Evolutionary conservation across 371 early-diverging fungal genomes (phyloP), one percentile per base, ranked within the genome.

Genomic region (Apophysomyces elegans): DNA sequence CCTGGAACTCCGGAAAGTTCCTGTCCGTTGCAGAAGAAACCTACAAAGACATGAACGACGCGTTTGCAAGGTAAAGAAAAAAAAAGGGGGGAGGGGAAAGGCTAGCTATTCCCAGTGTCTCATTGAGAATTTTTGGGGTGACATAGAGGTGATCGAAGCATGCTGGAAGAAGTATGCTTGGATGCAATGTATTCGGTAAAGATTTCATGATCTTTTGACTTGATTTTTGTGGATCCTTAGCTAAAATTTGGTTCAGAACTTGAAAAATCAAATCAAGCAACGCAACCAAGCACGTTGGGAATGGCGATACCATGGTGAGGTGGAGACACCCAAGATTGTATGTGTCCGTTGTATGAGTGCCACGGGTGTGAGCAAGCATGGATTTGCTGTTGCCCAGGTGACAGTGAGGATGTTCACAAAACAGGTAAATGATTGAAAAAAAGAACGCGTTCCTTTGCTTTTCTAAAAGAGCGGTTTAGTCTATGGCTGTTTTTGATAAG

Each of bases 1-100:
- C 78, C 21, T 83, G 84, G 84, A 78, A 83, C 50, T 79, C 84
- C 36, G 70, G 64, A 14, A 74, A 77, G 37, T 87, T 87, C 68
- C 65, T 87, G 73, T 71, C 78, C 21, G 71, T 81, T 60, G 90
- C 90, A 0, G 86, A 87, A 64, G 83, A 83, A 59, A 80, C 87
- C 8, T 89, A 89, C 72, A 85, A 84, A 59, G 78, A 80, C 56
- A 90, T 91, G 91, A 91, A 91, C 63, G 87, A 85, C 70, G 89
- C 90, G 7, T 91, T 87, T 70, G 89, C 91, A 36, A 78, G 83
- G 79, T 84, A 73, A 26, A 43, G 36, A 37, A 18, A 14, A 46
- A 1, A 26, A 26, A 26, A 26, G 0, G 2, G 2, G 32, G 3
- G 2, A 3, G 32, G 32, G 32, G 2, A 26, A 26, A 26, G 32